Conservation (phyloP, 495 filamentous ascomycete genomes). For the Podospora bellae-mahoneyi region DNA sequence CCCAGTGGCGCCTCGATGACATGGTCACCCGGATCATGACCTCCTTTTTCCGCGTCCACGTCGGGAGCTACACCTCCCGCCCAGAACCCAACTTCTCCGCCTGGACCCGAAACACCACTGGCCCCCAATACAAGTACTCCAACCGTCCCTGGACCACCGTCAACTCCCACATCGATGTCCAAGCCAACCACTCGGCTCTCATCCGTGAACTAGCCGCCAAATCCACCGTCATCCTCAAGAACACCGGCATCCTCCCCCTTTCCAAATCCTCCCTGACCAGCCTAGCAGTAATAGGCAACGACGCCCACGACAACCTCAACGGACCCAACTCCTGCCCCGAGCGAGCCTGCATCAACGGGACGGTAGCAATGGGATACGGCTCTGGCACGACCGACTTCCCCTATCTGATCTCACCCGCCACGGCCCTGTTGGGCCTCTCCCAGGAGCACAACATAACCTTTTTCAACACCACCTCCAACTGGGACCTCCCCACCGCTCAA, state of each 20-base stretch:
- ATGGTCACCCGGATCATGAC: conserved; percentile 89
- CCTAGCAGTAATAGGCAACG: conserved; percentile 61
- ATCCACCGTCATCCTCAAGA: conserved; percentile 62
- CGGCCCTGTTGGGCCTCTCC: conserved; percentile 48
- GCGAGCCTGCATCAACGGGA: conserved; percentile 52
- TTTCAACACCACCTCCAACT: conserved; percentile 35
- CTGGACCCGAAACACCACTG: conserved; percentile 74
- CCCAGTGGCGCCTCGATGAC: conserved; percentile 78
- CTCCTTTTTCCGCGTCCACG: conserved; percentile 76
- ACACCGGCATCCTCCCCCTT: conserved; percentile 48
- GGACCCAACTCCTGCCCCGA: conserved; percentile 45
- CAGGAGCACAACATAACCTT: conserved; percentile 28
- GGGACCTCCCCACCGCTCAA: conserved; percentile 34
- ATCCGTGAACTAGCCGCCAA: conserved; percentile 58
- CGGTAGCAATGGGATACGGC: conserved; percentile 55
- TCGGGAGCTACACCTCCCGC: conserved; percentile 56
- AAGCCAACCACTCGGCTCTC: conserved; percentile 44
- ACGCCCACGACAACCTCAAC: conserved; percentile 52
- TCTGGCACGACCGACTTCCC: conserved; percentile 68
- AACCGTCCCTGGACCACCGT: conserved; percentile 57
- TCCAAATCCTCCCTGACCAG: conserved; percentile 38
- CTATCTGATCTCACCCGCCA: conserved; percentile 53
- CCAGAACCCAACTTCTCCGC: conserved; percentile 81
- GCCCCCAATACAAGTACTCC: conserved; percentile 59
- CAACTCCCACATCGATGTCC: conserved; percentile 60